Conservation (phyloP, 2,329 filamentous ascomycete species). For the Penicillium sp. region DNA sequence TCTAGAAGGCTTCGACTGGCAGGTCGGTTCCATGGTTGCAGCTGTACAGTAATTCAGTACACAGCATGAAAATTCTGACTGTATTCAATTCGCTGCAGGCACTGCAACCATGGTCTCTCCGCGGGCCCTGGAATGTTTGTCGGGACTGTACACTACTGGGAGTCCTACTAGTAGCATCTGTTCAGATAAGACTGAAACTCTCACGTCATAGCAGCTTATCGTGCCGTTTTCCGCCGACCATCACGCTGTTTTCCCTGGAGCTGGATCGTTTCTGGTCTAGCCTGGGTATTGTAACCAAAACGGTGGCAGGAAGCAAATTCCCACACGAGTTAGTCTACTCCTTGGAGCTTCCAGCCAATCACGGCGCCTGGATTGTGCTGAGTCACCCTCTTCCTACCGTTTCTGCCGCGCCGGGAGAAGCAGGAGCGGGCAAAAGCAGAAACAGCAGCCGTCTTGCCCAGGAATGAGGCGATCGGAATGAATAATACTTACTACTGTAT, state of each 20-base stretch:
- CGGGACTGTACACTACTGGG: background rate
- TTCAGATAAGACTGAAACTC: slow-evolving; percentile 25
- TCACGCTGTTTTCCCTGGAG: too few species aligned
- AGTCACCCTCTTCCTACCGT: slow-evolving; percentile 19
- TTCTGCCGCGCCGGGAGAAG: slow-evolving; percentile 16
- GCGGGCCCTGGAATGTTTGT: background rate
- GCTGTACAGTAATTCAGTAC: slow-evolving; percentile 15
- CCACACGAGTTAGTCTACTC: slow-evolving; percentile 14
- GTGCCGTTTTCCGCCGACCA: too few species aligned
- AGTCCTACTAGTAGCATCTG: too few species aligned
- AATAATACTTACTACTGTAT: too few species aligned
- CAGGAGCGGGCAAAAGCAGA: background rate
- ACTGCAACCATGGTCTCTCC: background rate
- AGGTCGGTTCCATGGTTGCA: slow-evolving; percentile 21
- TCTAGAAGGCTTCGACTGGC: slow-evolving; percentile 36
- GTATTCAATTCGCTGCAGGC: slow-evolving; percentile 1
- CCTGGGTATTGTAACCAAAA: background rate
- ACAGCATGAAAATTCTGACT: background rate
- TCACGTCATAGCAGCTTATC: slow-evolving; percentile 30
- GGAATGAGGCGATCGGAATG: too few species aligned
- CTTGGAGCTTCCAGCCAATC: slow-evolving; percentile 17
- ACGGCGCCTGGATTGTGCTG: slow-evolving; percentile 3
- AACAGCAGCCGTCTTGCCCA: too few species aligned
- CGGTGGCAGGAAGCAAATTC: slow-evolving; percentile 25
- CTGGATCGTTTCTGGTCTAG: background rate